phyloP scores from a whole-genome alignment of 148 eudicot genomes.

The Camellia sinensis region DNA sequence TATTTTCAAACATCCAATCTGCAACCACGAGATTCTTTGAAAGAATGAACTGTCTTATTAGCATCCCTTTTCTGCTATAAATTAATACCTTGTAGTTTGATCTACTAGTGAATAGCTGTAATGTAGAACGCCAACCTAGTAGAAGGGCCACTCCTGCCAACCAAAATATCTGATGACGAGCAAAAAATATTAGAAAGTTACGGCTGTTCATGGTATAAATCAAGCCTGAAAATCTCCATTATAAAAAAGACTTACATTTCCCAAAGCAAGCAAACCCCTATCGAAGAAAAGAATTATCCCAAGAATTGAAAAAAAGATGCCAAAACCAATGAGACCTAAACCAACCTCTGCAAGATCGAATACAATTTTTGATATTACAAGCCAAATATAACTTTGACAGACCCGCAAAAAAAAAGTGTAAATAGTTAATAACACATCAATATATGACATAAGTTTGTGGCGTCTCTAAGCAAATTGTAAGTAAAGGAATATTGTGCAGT shows the following conservation, averaged over 20 bases:
- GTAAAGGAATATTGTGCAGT: not conserved
- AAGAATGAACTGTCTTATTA: not conserved
- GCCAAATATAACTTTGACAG: not conserved
- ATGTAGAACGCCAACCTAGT: conserved; percentile 50
- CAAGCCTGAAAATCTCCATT: not conserved
- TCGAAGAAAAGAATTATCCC: conserved; percentile 54
- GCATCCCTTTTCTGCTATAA: not conserved
- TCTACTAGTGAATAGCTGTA: conserved; percentile 41
- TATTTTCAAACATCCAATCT: not conserved
- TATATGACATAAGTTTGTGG: not conserved
- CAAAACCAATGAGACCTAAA: conserved; percentile 54
- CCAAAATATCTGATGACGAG: conserved; percentile 40
- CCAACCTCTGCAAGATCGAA: conserved; percentile 45
- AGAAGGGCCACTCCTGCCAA: conserved; percentile 46
- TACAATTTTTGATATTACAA: not conserved
- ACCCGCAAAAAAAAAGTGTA: not conserved
- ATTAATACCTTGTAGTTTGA: conserved; percentile 49
- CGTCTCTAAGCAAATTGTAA: not conserved
- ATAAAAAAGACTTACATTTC: conserved; percentile 42
- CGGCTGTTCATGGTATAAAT: not conserved
- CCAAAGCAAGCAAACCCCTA: conserved; percentile 60
- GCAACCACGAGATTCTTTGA: conserved; percentile 3
- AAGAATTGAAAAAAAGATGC: conserved; percentile 50
- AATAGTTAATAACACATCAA: not conserved
- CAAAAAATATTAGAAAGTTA: not conserved